These are phyloP conservation scores for Fraxinus xanthoxyloides DNA, from an alignment of 305 asterid species.

Conservation along the genomic window DNA sequence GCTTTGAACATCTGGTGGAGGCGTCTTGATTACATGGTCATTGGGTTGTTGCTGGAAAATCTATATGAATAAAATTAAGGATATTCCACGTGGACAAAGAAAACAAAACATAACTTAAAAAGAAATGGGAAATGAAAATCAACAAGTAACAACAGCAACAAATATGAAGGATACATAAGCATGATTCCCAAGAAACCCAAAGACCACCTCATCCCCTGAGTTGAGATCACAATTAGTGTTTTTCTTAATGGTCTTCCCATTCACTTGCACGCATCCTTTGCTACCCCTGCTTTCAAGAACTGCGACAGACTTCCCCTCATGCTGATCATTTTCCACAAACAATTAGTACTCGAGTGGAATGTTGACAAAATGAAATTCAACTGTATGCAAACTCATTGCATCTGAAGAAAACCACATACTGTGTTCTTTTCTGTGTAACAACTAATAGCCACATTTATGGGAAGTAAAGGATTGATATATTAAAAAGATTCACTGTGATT, in stretches of 20 bases:
- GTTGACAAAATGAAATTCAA: conserved; percentile 23
- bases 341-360: conserved; percentile 21
- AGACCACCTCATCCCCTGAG: conserved; percentile 85
- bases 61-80: conserved; percentile 50
- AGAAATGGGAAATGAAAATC: conserved; percentile 3
- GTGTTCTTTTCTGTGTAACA: background rate
- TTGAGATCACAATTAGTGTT: conserved; percentile 49
- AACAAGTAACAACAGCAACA: conserved; percentile 13
- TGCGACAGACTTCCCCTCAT: conserved; percentile 60
- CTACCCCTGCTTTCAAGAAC: conserved; percentile 74
- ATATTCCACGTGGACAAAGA: conserved; percentile 20
- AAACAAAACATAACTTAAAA: background rate
- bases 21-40: conserved; percentile 57
- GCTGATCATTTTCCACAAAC: conserved; percentile 51
- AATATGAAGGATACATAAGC: conserved; percentile 73
- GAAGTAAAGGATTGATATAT: background rate
- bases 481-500: background rate
- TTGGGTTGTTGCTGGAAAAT: conserved; percentile 70
- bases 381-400: background rate
- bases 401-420: background rate
- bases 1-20: conserved; percentile 64
- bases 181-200: conserved; percentile 66
- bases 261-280: conserved; percentile 77
- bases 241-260: conserved; percentile 67
- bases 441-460: background rate